Evolutionary conservation across 768 basidiomycete genomes (phyloP).

Genomic region (Dioszegia hungarica): DNA sequence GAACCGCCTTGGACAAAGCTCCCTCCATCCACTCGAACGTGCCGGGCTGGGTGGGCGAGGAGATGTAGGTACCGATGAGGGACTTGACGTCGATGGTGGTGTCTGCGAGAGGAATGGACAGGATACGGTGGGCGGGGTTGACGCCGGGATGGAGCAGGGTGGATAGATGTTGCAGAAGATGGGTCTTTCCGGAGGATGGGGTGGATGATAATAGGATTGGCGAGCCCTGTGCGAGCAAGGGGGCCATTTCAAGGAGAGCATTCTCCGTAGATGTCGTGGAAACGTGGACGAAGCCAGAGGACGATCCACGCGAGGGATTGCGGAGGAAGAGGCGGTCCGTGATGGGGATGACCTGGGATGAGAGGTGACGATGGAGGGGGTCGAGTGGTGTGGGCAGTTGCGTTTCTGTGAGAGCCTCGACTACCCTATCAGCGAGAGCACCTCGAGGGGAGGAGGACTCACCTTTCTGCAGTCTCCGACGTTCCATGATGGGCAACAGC

Average conservation of each 20-base stretch:
- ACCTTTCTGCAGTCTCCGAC: constrained; percentile 57
- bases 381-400: constrained; percentile 1
- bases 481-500: constrained; percentile 71
- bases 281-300: constrained; percentile 50
- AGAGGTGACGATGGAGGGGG: constrained; percentile 51
- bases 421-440: constrained; percentile 51
- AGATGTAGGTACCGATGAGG: constrained; percentile 85
- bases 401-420: not conserved
- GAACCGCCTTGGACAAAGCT: constrained; percentile 79
- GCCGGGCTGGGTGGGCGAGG: constrained; percentile 74
- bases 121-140: constrained; percentile 60
- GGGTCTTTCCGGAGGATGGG: constrained; percentile 81
- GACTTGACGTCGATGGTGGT: constrained; percentile 92
- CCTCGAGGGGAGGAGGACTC: constrained; percentile 4
- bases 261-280: constrained; percentile 60
- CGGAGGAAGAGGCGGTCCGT: constrained; percentile 51
- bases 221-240: constrained; percentile 62
- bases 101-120: constrained; percentile 86
- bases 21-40: constrained; percentile 97
- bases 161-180: constrained; percentile 73
- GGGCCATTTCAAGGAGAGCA: constrained; percentile 61
- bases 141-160: constrained; percentile 57
- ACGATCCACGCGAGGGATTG: constrained; percentile 9
- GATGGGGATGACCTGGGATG: constrained; percentile 35
- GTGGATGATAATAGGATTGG: constrained; percentile 80